phyloP scores from a whole-genome alignment of 2,329 filamentous ascomycete species.

The Xylariaceae sp. region DNA sequence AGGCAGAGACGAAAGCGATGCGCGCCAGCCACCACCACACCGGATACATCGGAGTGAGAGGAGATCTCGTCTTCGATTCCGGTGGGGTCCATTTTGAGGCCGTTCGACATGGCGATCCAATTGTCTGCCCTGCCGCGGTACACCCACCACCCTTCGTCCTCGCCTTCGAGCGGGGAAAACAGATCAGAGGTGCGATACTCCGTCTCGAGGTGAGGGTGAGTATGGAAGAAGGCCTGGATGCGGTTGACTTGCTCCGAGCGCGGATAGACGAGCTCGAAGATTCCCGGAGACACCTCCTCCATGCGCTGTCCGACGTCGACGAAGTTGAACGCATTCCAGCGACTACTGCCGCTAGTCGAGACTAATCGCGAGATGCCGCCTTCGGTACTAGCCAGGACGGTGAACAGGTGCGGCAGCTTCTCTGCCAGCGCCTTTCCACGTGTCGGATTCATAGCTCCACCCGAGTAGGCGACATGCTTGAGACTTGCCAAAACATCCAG shows the following conservation, averaged over 20 bases:
- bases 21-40: slow-evolving; percentile 10
- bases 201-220: slow-evolving; percentile 5
- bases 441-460: slow-evolving; percentile 15
- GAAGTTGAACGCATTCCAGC: slow-evolving; percentile 21
- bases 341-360: slow-evolving; percentile 10
- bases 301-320: slow-evolving; percentile 20
- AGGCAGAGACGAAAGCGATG: slow-evolving; percentile 11
- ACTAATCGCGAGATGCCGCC: slow-evolving; percentile 8
- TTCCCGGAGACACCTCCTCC: slow-evolving; percentile 24
- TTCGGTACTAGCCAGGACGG: slow-evolving; percentile 19
- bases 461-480: slow-evolving; percentile 14
- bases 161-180: slow-evolving; percentile 6
- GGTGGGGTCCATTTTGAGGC: slow-evolving; percentile 33
- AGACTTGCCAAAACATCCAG: slow-evolving; percentile 13
- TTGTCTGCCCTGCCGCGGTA: slow-evolving; percentile 39
- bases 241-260: slow-evolving; percentile 15
- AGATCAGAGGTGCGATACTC: slow-evolving; percentile 11
- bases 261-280: slow-evolving; percentile 27
- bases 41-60: slow-evolving; percentile 9
- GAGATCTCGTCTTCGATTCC: slow-evolving; percentile 36
- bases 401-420: slow-evolving; percentile 10
- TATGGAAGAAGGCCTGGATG: slow-evolving; percentile 18
- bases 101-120: slow-evolving; percentile 36
- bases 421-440: slow-evolving; percentile 16
- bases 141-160: slow-evolving; percentile 7